Conservation (phyloP, 768 basidiomycete genomes). For the Russula vinacea region DNA sequence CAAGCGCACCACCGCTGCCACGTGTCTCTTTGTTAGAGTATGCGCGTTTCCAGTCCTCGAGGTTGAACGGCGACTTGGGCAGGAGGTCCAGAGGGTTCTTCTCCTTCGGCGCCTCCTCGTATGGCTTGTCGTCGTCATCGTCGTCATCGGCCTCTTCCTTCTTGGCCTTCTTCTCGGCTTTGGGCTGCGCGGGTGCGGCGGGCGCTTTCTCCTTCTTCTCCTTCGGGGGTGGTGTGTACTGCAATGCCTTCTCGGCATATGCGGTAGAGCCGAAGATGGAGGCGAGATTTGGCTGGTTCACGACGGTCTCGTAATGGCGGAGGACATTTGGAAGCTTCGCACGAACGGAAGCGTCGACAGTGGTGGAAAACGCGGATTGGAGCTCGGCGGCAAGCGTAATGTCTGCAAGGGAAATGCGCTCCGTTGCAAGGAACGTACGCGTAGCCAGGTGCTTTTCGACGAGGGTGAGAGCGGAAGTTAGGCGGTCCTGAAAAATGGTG, state of each 20-base stretch:
- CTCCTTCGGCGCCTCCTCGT: conserved; percentile 73
- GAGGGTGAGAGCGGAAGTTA: conserved; percentile 51
- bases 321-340: conserved; percentile 70
- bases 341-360: conserved; percentile 65
- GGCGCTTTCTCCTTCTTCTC: conserved; percentile 39
- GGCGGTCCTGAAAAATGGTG: conserved; percentile 49
- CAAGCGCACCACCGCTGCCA: conserved; percentile 72
- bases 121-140: conserved; percentile 75
- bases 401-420: conserved; percentile 94
- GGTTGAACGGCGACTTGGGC: conserved; percentile 82
- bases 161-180: conserved; percentile 64
- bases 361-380: conserved; percentile 48
- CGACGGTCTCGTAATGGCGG: conserved; percentile 83
- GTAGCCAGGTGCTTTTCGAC: conserved; percentile 72
- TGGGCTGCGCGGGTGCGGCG: conserved; percentile 39
- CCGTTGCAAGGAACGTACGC: conserved; percentile 87
- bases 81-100: conserved; percentile 95
- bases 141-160: conserved; percentile 58
- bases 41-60: conserved; percentile 95
- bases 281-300: conserved; percentile 78
- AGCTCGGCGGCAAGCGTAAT: conserved; percentile 62
- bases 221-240: conserved; percentile 56
- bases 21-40: conserved; percentile 99
- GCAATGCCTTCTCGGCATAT: conserved; percentile 65
- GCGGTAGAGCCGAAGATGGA: conserved; percentile 57